A percentile compares a stretch with the other conserved stretches of the same genome.
phyloP scores from a whole-genome alignment of 1,284 basidiomycete species.

The Ganoderma lingzhi region DNA sequence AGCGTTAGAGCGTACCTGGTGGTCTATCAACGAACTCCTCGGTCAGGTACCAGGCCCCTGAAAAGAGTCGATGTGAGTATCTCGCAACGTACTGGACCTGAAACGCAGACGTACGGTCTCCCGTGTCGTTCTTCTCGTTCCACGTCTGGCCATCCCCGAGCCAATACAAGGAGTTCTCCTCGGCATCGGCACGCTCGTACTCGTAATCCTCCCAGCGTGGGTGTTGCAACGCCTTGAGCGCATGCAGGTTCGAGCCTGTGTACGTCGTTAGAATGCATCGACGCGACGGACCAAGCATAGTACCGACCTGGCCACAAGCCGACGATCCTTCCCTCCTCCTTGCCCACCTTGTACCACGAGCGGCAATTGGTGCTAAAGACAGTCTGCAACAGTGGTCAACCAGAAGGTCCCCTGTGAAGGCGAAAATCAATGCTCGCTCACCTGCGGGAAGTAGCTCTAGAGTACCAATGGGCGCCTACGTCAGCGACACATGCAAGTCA shows the following conservation, averaged over 20 bases:
- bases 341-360: constrained; percentile 73
- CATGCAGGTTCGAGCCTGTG: constrained; percentile 61
- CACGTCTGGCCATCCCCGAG: constrained; percentile 62
- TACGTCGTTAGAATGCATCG: too few species aligned
- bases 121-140: constrained; percentile 49
- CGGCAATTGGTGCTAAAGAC: constrained; percentile 66
- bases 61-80: background rate
- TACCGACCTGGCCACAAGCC: constrained; percentile 65
- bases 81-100: too few species aligned
- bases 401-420: background rate
- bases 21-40: constrained; percentile 45
- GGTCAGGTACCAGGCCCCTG: constrained; percentile 59
- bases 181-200: constrained; percentile 56
- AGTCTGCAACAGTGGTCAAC: constrained; percentile 46
- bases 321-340: constrained; percentile 63
- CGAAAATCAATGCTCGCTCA: background rate
- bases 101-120: constrained; percentile 52
- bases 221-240: constrained; percentile 54
- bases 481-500: background rate
- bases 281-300: background rate
- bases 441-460: constrained; percentile 22
- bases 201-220: constrained; percentile 74
- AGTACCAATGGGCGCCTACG: too few species aligned
- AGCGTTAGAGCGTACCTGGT: constrained; percentile 19
- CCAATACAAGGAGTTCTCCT: constrained; percentile 63